A percentile compares a stretch with the other conserved stretches of the same genome.
These are phyloP conservation scores for Aspergillus thermomutatus DNA, from an alignment of 2,329 filamentous ascomycete species.

Conservation along the genomic window DNA sequence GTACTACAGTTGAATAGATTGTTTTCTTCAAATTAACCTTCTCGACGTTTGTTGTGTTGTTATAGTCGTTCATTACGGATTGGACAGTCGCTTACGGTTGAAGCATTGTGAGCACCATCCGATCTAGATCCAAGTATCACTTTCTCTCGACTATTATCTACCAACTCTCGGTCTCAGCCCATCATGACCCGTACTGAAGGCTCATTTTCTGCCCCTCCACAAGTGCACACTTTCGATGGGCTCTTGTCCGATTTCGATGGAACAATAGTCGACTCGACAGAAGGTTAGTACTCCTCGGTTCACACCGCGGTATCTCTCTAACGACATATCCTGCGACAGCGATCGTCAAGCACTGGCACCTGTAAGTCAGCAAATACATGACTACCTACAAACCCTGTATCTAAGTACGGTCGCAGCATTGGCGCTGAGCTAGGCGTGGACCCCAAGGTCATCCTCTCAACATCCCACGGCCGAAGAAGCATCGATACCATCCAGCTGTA, in stretches of 20 bases:
- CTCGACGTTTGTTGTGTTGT: too few species aligned
- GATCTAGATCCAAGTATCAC: background rate
- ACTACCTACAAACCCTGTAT: background rate
- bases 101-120: too few species aligned
- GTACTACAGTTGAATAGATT: too few species aligned
- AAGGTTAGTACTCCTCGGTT: conserved; percentile 28
- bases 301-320: conserved; percentile 32
- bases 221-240: conserved; percentile 39
- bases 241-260: conserved; percentile 49
- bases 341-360: conserved; percentile 64
- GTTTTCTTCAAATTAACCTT: too few species aligned
- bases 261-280: conserved; percentile 47
- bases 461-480: conserved; percentile 83
- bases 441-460: conserved; percentile 79
- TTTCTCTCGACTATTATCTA: background rate
- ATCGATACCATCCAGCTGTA: conserved; percentile 82
- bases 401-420: conserved; percentile 29
- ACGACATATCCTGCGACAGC: conserved; percentile 50
- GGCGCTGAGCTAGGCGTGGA: conserved; percentile 80
- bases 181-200: conserved; percentile 31
- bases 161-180: conserved; percentile 12
- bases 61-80: too few species aligned
- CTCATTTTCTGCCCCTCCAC: conserved; percentile 40
- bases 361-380: conserved; percentile 39
- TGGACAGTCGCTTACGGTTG: too few species aligned